These are phyloP conservation scores for Leccinum sublutescens DNA, from an alignment of 768 basidiomycete genomes.

Conservation along the genomic window DNA sequence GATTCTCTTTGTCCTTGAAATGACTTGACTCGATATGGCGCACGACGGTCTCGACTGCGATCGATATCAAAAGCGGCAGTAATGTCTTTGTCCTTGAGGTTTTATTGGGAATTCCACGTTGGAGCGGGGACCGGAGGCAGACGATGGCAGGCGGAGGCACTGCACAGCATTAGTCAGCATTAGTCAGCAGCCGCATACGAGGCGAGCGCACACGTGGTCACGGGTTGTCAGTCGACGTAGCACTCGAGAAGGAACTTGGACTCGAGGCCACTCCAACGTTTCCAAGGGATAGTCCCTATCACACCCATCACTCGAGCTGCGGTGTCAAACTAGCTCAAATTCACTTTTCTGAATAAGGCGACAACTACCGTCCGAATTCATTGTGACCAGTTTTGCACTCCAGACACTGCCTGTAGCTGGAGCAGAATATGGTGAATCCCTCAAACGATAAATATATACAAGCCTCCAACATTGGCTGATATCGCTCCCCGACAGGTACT, in stretches of 20 bases:
- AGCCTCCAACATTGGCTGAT: slow-evolving; percentile 4
- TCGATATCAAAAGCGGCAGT: neutral
- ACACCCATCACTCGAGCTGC: neutral
- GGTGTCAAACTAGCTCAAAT: neutral
- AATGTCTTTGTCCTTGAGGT: neutral
- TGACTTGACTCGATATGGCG: neutral
- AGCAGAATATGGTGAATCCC: neutral
- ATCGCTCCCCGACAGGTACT: slow-evolving; percentile 8
- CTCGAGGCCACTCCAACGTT: too few relatives aligned
- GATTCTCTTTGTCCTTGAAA: neutral
- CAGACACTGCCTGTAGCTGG: neutral
- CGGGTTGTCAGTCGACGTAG: too few relatives aligned
- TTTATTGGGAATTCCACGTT: neutral
- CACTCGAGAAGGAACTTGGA: too few relatives aligned
- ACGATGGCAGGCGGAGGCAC: too few relatives aligned
- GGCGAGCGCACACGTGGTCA: too few relatives aligned
- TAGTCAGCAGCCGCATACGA: too few relatives aligned
- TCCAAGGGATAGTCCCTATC: neutral
- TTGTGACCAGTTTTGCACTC: neutral
- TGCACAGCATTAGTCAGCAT: too few relatives aligned
- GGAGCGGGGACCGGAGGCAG: too few relatives aligned
- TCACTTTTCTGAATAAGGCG: neutral
- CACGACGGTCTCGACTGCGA: neutral
- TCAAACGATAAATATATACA: neutral
- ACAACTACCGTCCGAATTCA: neutral